Evolutionary conservation across 495 filamentous ascomycete genomes (phyloP).

Genomic region (Xylaria scruposa): DNA sequence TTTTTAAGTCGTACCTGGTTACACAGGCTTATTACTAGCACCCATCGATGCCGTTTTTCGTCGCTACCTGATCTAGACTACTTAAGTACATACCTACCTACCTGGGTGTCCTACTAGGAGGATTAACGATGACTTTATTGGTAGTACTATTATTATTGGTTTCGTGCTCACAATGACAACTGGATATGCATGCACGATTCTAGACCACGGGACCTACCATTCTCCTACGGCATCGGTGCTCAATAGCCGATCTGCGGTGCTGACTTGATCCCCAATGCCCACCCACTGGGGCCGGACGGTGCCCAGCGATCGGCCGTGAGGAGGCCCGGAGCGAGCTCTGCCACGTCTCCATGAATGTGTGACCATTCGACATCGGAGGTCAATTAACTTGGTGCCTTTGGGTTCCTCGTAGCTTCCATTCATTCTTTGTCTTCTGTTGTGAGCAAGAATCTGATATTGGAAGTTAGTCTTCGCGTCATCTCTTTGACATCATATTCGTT

Average conservation of each 20-base stretch:
- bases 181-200: conserved; percentile 13
- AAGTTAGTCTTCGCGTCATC: not conserved
- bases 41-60: too few relatives aligned
- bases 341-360: not conserved
- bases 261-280: not conserved
- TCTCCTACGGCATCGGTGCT: conserved; percentile 4
- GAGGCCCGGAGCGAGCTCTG: not conserved
- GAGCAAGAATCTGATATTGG: too few relatives aligned
- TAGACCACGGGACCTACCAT: conserved; percentile 15
- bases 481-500: not conserved
- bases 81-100: too few relatives aligned
- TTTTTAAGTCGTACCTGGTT: not conserved
- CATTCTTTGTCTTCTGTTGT: not conserved
- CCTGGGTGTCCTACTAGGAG: not conserved
- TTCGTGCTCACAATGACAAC: not conserved
- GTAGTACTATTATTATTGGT: not conserved
- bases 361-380: conserved; percentile 19
- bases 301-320: conserved; percentile 11
- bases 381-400: not conserved
- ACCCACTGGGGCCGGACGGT: not conserved
- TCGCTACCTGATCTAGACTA: not conserved
- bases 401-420: not conserved
- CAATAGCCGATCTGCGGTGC: conserved; percentile 15
- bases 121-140: not conserved
- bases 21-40: not conserved